phyloP scores from a whole-genome alignment of 495 filamentous ascomycete genomes.

The Pseudevernia furfuracea region DNA sequence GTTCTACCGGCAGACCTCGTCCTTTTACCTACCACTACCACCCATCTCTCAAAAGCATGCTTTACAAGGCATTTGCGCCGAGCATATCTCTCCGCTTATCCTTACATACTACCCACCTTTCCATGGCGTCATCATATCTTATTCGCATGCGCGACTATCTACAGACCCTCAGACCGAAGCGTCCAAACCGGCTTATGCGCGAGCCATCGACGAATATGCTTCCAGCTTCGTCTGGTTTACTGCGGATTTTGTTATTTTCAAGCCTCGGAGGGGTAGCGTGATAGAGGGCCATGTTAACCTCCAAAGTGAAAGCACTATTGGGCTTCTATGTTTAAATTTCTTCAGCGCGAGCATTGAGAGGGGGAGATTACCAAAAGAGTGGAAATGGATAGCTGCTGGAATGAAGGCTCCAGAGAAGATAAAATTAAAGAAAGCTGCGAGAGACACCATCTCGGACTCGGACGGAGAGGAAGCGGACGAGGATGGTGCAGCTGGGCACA shows the following conservation, averaged over 20 bases:
- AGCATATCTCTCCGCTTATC: conserved; percentile 68
- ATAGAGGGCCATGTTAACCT: conserved; percentile 64
- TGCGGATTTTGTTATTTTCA: conserved; percentile 64
- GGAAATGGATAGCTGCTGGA: conserved; percentile 50
- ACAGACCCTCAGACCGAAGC: conserved; percentile 26
- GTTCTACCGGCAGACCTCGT: conserved; percentile 54
- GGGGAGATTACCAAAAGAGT: conserved; percentile 55
- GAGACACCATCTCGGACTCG: conserved; percentile 10
- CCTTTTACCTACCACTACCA: conserved; percentile 63
- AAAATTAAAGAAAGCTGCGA: conserved; percentile 27
- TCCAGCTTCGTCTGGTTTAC: conserved; percentile 63
- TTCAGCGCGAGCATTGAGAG: conserved; percentile 67
- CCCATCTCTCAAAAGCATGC: conserved; percentile 57
- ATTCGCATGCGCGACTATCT: conserved; percentile 46
- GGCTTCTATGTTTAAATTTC: conserved; percentile 63
- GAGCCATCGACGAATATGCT: conserved; percentile 58
- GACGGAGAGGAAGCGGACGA: conserved; percentile 20
- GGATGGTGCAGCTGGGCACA: conserved; percentile 31
- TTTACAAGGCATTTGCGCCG: conserved; percentile 58
- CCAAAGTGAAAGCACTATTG: conserved; percentile 64
- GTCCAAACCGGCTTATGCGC: conserved; percentile 42
- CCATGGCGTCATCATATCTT: conserved; percentile 62
- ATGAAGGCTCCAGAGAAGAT: conserved; percentile 32
- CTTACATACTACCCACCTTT: conserved; percentile 68
- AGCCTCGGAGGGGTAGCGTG: conserved; percentile 48